phyloP scores from a whole-genome alignment of 352 stramenopile species.

The Globisporangium okanoganense region DNA sequence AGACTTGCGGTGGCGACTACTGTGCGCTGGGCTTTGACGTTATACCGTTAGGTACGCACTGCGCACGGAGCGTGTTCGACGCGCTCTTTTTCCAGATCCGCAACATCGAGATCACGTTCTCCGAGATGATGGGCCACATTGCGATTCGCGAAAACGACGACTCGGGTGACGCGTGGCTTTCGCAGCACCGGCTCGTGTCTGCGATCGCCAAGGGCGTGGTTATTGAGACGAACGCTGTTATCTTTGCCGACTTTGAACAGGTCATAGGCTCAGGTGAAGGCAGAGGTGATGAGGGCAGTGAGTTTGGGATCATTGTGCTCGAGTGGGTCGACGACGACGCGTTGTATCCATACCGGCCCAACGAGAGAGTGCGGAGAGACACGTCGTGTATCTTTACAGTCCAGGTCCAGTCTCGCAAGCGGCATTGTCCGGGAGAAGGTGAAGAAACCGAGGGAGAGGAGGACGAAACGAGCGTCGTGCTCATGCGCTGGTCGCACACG shows the following conservation, averaged over 20 bases:
- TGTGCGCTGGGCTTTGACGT: constrained; percentile 31
- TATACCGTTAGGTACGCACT: constrained; percentile 19
- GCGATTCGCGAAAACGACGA: constrained; percentile 47
- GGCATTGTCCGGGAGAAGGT: neutral
- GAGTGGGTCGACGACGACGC: constrained; percentile 36
- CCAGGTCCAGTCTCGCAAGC: neutral
- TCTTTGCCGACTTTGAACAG: constrained; percentile 27
- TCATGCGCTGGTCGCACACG: constrained; percentile 15
- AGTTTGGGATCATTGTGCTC: constrained; percentile 18
- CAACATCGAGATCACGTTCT: constrained; percentile 50
- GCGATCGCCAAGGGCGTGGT: constrained; percentile 22
- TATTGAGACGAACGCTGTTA: constrained; percentile 42
- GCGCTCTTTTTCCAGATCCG: constrained; percentile 29
- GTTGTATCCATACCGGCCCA: constrained; percentile 25
- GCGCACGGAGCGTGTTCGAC: constrained; percentile 36
- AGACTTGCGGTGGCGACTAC: constrained; percentile 29
- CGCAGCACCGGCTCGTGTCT: constrained; percentile 37
- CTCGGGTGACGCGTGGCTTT: constrained; percentile 23
- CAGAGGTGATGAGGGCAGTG: neutral
- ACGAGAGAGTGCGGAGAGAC: constrained; percentile 26
- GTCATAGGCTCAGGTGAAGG: neutral
- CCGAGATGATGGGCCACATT: constrained; percentile 43
- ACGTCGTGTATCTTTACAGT: constrained; percentile 10
- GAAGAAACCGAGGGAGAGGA: neutral
- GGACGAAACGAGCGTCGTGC: neutral